These are phyloP conservation scores for Phytophthora macrochlamydospora DNA, from an alignment of 352 stramenopile genomes.

Conservation along the genomic window DNA sequence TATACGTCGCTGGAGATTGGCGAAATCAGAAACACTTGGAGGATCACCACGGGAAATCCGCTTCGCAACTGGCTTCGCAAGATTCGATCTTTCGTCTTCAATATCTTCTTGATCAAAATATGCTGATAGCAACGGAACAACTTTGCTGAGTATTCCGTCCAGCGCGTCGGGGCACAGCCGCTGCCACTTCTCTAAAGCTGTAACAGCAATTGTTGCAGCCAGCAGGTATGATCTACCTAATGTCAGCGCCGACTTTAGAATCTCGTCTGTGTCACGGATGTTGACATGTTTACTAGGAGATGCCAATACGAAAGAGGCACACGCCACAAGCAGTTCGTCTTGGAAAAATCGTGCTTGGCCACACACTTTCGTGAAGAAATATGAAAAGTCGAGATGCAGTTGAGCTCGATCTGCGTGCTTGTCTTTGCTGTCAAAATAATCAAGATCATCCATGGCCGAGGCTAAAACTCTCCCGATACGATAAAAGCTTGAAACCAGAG, in stretches of 20 bases:
- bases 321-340: constrained; percentile 74
- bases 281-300: constrained; percentile 48
- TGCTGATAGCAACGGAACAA: constrained; percentile 51
- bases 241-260: constrained; percentile 54
- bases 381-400: constrained; percentile 34
- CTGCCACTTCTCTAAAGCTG: constrained; percentile 66
- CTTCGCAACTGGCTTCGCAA: constrained; percentile 13
- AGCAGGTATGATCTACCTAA: constrained; percentile 71
- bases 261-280: constrained; percentile 33
- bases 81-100: constrained; percentile 5
- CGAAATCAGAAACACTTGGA: constrained; percentile 34
- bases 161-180: constrained; percentile 29
- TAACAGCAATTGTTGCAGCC: constrained; percentile 60
- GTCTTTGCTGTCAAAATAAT: constrained; percentile 26
- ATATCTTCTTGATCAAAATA: constrained; percentile 60
- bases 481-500: constrained; percentile 69
- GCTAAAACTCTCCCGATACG: constrained; percentile 56
- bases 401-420: not conserved
- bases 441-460: constrained; percentile 26
- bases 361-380: constrained; percentile 54
- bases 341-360: constrained; percentile 72
- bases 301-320: constrained; percentile 61
- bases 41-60: constrained; percentile 10
- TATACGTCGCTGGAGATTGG: constrained; percentile 63
- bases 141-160: constrained; percentile 33